Evolutionary conservation across 2,329 filamentous ascomycete genomes (phyloP).

Genomic region (Orbilia oligospora): DNA sequence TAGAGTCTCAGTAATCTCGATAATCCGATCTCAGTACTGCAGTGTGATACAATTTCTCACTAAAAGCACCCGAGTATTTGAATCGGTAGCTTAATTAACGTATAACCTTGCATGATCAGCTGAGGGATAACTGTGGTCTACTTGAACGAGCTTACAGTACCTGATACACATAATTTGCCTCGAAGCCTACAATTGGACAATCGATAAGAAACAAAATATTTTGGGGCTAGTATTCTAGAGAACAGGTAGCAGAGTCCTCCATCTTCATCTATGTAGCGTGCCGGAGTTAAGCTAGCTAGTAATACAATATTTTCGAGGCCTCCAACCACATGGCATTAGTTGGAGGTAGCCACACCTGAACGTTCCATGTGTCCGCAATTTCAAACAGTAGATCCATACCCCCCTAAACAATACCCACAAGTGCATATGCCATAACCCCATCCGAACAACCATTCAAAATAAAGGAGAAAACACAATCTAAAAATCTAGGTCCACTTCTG

Average conservation of each 20-base stretch:
- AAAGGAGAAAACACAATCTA: neutral
- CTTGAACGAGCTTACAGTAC: too few relatives aligned
- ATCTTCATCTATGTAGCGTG: neutral
- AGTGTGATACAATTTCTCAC: too few relatives aligned
- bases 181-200: too few relatives aligned
- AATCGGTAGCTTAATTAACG: too few relatives aligned
- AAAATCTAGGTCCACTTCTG: constrained; percentile 71
- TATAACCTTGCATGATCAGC: too few relatives aligned
- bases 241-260: too few relatives aligned
- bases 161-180: too few relatives aligned
- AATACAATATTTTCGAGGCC: neutral
- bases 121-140: too few relatives aligned
- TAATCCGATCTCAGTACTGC: too few relatives aligned
- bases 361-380: neutral
- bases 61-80: too few relatives aligned
- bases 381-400: constrained; percentile 9
- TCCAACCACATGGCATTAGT: neutral
- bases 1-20: neutral
- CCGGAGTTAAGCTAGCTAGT: neutral
- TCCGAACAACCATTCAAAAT: neutral
- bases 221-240: neutral
- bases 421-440: neutral
- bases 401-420: neutral
- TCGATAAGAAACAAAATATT: too few relatives aligned
- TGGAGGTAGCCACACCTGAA: neutral